Conservation (phyloP, 495 filamentous ascomycete genomes). For the Penicillium cosmopolitanum region DNA sequence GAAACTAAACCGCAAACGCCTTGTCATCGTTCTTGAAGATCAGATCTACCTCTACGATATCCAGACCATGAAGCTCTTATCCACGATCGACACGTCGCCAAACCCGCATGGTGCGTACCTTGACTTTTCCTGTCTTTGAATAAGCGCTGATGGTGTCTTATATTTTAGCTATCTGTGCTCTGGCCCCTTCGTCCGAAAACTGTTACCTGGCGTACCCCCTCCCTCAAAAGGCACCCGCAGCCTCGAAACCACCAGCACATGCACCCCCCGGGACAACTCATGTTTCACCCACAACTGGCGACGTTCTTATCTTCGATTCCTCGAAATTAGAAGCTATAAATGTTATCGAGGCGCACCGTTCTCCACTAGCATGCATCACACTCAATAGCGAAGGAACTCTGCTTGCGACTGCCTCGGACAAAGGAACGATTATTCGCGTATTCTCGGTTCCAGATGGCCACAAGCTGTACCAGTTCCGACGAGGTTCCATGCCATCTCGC, state of each 20-base stretch:
- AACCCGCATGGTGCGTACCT: conserved; percentile 75
- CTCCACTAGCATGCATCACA: conserved; percentile 86
- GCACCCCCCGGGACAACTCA: conserved; percentile 75
- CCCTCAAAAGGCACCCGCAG: conserved; percentile 74
- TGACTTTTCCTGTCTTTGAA: conserved; percentile 11
- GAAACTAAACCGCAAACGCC: conserved; percentile 87
- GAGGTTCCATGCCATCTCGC: conserved; percentile 88
- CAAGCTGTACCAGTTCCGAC: conserved; percentile 92
- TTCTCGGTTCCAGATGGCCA: conserved; percentile 87
- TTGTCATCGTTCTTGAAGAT: conserved; percentile 91
- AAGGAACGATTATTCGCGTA: conserved; percentile 94
- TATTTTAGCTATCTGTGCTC: conserved; percentile 76
- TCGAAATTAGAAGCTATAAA: conserved; percentile 87
- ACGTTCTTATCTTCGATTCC: conserved; percentile 90
- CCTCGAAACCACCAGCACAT: conserved; percentile 74
- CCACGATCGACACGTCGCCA: conserved; percentile 89
- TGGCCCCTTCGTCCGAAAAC: conserved; percentile 92
- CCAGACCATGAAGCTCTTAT: conserved; percentile 91
- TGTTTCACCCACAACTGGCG: conserved; percentile 83
- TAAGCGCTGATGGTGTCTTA: conserved; percentile 10
- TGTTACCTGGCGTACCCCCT: conserved; percentile 94
- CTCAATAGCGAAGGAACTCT: conserved; percentile 92
- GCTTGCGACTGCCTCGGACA: conserved; percentile 93
- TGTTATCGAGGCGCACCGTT: conserved; percentile 88
- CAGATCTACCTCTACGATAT: conserved; percentile 98